Evolutionary conservation across 2,329 filamentous ascomycete genomes (phyloP).

Genomic region (Pseudogymnoascus sp.): DNA sequence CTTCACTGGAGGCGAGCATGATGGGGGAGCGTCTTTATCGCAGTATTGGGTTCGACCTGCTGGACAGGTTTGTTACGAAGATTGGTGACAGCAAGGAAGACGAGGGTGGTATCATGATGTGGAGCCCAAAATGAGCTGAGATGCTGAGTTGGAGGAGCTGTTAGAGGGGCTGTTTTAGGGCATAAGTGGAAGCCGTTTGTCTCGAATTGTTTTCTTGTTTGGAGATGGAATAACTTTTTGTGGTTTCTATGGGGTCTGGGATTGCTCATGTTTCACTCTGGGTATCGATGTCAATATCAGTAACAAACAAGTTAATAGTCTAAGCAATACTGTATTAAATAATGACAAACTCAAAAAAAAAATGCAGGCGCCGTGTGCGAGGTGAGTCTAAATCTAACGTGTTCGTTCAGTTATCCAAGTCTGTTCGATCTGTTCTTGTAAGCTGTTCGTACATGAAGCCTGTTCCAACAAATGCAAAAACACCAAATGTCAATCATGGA

Average conservation of each 20-base stretch:
- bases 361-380: not conserved
- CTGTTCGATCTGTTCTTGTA: not conserved
- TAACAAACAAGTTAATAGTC: not conserved
- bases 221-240: not conserved
- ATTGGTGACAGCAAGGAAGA: not conserved
- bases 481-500: not conserved
- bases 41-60: conserved; percentile 23
- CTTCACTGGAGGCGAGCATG: conserved; percentile 23
- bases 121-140: conserved; percentile 1
- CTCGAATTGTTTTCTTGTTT: not conserved
- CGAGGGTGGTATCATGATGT: not conserved
- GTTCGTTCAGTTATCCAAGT: not conserved
- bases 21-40: conserved; percentile 25
- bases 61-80: not conserved
- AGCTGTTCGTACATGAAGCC: not conserved
- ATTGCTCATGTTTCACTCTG: not conserved
- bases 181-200: not conserved
- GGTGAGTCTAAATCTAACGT: not conserved
- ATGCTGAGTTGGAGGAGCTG: not conserved
- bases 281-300: not conserved
- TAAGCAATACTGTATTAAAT: not conserved
- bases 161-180: not conserved
- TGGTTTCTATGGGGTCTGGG: not conserved
- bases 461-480: not conserved
- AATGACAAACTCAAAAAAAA: not conserved